Evolutionary conservation across 2,329 filamentous ascomycete genomes (phyloP), one percentile per base, ranked within the genome.

Genomic region (Coniochaeta hoffmannii): DNA sequence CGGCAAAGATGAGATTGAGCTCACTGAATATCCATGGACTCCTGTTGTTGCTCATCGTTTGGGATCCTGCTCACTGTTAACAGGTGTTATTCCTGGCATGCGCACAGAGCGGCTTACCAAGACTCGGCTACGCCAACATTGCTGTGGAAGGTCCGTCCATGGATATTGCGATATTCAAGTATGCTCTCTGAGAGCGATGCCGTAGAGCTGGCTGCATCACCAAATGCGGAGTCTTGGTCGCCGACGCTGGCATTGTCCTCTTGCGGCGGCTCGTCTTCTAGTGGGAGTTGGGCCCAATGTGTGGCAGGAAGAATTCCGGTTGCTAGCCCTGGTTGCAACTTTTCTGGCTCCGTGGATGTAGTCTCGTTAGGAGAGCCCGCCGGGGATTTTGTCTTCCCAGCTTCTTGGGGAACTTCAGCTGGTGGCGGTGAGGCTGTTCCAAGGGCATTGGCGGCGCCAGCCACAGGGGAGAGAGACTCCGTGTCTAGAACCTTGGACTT

Each of bases 161-260:
- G 36, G 24, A 58, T 41, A 17, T 36, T 49, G 19, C 57, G 57
- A 50, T 55, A 58, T 14, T 55, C 36, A 11, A 55, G 31, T 9
- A 58, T 55, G 30, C 34, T 53, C 10, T 52, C 38, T 15, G 22
- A 55, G 24, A 56, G 19, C 6, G 57, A 58, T 15, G 55, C 32
- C 9, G 55, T 56, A 3, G 57, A 55, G 36, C 36, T 41, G 7
- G 36, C 36, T 22, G 10, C 17, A 22, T 41, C 36, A 2, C 36
- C 36, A 22, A 41, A 41, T 19, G 36, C 36, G 8, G 36, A 41
- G 17, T 41, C 36, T 22, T 11, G 17, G 15, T 41, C 36, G 7
- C 17, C 36, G 19, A 5, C 8, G 19, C 19, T 9, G 5, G 15
- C 35, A 17, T 14, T n/a, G 36, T 41, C 36, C 17, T 41, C 36